Base-by-base conservation (phyloP, 371 early-diverging fungal species). In the Fennellomyces sp. region DNA sequence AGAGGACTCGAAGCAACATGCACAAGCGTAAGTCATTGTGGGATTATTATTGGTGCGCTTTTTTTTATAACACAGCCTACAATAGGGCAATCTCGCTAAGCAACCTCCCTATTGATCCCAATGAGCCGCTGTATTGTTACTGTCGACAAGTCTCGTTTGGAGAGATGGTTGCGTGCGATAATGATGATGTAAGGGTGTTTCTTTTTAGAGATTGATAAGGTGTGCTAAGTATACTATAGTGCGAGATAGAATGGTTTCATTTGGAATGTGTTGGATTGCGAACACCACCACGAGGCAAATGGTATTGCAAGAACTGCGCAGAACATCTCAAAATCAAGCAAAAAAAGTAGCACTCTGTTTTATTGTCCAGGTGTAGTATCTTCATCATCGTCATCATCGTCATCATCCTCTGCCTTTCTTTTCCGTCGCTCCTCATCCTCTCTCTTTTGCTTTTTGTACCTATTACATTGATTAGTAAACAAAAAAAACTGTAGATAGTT, bases 101-200 rank as follows among this genome's bases (percentile, higher is more conserved):
- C 56, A 94, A 95, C 50, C 70, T 94, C 38, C 90, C 91, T 0
- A 92, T 96, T 48, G 97, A 98, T 74, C 97, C 97, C 2, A 93
- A 96, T 69, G 98, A 97, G 71, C 97, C 96, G 11, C 78, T 87
- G 2, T 98, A 98, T 71, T 98, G 98, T 73, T 91, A 91, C 61
- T 98, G 98, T 58, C 82, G 87, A 35, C 93, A 94, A 67, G 96
- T 98, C 5, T 96, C 96, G 4, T 97, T 85, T 75, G 98, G 98
- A 19, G 94, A 96, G 63, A 98, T 98, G 98, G 91, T 98, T 52
- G 98, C 92, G 8, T 97, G 98, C 67, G 98, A 97, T 69, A 93
- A 94, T 63, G 87, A 83, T 28, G 92, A 93, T 59, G 93, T 93
- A 85, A 68, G 81, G 67, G 29, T 15, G 33, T 8, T 25, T 42